These are phyloP conservation scores for Boletus rubroflammeus DNA, from an alignment of 768 basidiomycete genomes.

Conservation along the genomic window DNA sequence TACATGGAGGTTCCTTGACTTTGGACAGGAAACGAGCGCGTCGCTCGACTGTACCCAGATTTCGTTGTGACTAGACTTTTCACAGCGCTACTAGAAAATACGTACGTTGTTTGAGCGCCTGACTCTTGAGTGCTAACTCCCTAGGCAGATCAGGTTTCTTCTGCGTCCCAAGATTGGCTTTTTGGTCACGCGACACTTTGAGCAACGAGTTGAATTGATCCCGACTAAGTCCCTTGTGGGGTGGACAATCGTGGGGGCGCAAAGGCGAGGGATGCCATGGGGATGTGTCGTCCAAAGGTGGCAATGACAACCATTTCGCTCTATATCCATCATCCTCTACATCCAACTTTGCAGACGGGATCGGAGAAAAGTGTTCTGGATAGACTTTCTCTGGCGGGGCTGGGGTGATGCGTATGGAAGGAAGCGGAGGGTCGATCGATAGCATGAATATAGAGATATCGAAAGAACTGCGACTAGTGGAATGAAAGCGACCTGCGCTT, in stretches of 20 bases:
- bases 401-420: slow-evolving; percentile 67
- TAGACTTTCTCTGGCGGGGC: slow-evolving; percentile 53
- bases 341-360: slow-evolving; percentile 34
- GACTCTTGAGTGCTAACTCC: slow-evolving; percentile 69
- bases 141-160: slow-evolving; percentile 60
- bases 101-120: slow-evolving; percentile 72
- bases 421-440: slow-evolving; percentile 43
- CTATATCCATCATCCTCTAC: slow-evolving; percentile 52
- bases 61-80: not conserved
- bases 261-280: slow-evolving; percentile 48
- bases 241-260: slow-evolving; percentile 37
- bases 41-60: slow-evolving; percentile 53
- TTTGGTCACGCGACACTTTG: slow-evolving; percentile 56
- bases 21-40: slow-evolving; percentile 75
- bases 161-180: slow-evolving; percentile 42
- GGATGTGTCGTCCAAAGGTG: slow-evolving; percentile 27
- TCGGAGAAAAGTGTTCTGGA: slow-evolving; percentile 62
- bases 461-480: not conserved
- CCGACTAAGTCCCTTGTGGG: slow-evolving; percentile 53
- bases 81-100: slow-evolving; percentile 11
- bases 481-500: slow-evolving; percentile 55
- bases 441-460: slow-evolving; percentile 37
- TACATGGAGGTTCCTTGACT: slow-evolving; percentile 62
- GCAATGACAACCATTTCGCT: slow-evolving; percentile 54
- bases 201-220: slow-evolving; percentile 65